Conservation (phyloP, 192 early-diverging fungal genomes). For the Bifiguratus adelaidae region DNA sequence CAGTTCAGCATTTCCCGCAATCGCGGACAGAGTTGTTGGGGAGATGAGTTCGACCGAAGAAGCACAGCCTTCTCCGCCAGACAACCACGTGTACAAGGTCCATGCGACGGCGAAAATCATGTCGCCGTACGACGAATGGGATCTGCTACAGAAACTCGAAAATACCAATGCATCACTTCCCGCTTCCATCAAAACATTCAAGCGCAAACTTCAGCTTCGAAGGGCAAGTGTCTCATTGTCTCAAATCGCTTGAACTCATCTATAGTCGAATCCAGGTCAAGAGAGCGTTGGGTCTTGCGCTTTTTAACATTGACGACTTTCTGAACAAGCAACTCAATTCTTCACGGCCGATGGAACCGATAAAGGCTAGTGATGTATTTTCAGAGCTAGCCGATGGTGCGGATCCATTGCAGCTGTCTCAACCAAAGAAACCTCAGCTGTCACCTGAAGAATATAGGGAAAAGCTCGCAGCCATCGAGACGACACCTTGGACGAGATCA, state of each 20-base stretch:
- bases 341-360: constrained; percentile 1
- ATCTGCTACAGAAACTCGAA: constrained; percentile 36
- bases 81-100: too few relatives aligned
- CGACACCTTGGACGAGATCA: constrained; percentile 56
- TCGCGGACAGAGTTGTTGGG: neutral
- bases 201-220: constrained; percentile 39
- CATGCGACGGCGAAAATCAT: neutral
- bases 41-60: neutral
- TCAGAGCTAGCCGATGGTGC: neutral
- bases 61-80: neutral
- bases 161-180: constrained; percentile 21
- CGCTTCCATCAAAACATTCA: constrained; percentile 34
- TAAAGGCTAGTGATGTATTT: neutral
- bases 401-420: constrained; percentile 14
- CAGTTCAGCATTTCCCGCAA: neutral
- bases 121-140: constrained; percentile 40
- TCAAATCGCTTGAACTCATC: constrained; percentile 13
- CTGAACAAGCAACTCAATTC: constrained; percentile 27
- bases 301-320: constrained; percentile 57
- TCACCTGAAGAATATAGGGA: too few relatives aligned
- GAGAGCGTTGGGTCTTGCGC: constrained; percentile 41
- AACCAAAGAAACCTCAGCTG: constrained; percentile 12
- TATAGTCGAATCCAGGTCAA: constrained; percentile 41
- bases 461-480: constrained; percentile 21
- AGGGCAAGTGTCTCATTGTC: constrained; percentile 12